Percentiles rank a stretch among this genome's conserved stretches.
These are phyloP conservation scores for Diaporthe velutina DNA, from an alignment of 2,329 filamentous ascomycete genomes.

Conservation along the genomic window DNA sequence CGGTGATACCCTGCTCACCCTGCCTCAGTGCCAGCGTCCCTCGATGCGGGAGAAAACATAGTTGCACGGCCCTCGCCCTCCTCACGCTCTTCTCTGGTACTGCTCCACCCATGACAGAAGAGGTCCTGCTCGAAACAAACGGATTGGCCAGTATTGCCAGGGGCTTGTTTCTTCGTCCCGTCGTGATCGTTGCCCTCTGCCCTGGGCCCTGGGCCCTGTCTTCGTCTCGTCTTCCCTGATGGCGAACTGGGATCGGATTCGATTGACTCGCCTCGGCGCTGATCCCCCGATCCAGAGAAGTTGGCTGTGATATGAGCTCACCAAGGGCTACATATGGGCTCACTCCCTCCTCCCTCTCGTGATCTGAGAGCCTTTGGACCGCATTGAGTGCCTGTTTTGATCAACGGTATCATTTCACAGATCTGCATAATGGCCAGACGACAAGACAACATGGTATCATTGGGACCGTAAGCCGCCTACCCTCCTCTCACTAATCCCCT, in stretches of 20 bases:
- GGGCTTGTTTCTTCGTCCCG: constrained; percentile 20
- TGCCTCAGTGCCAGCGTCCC: not conserved
- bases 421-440: constrained; percentile 6
- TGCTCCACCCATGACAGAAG: constrained; percentile 13
- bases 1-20: not conserved
- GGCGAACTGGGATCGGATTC: constrained; percentile 19
- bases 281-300: constrained; percentile 5
- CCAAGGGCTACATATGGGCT: constrained; percentile 37
- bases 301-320: constrained; percentile 31
- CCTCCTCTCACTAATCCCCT: not conserved
- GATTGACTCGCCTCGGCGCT: constrained; percentile 30
- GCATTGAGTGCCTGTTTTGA: constrained; percentile 17
- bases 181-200: constrained; percentile 14
- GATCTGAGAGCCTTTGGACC: not conserved
- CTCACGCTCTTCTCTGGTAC: not conserved
- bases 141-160: constrained; percentile 25
- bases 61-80: constrained; percentile 26
- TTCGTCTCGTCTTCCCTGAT: constrained; percentile 2
- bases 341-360: constrained; percentile 22
- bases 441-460: constrained; percentile 33
- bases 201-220: constrained; percentile 11
- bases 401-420: constrained; percentile 5
- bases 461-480: constrained; percentile 27
- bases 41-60: constrained; percentile 8
- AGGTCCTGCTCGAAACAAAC: constrained; percentile 18